Evolutionary conservation across 495 filamentous ascomycete species (phyloP).

Genomic region (Penicillium egyptiacum): DNA sequence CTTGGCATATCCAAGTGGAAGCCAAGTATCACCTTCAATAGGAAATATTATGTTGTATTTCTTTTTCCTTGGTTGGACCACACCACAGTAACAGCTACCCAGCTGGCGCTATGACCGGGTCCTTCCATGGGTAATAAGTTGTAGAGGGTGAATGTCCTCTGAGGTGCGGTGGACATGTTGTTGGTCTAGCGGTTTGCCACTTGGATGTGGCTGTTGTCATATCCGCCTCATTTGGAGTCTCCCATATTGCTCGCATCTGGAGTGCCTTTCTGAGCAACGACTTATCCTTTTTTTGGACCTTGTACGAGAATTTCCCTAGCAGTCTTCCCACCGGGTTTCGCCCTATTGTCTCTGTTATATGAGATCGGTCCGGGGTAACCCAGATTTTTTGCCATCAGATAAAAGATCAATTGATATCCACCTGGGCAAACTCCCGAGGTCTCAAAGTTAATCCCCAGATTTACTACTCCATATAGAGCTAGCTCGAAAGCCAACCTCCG

Average conservation of each 20-base stretch:
- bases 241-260: background rate
- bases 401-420: background rate
- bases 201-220: background rate
- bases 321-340: background rate
- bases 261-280: background rate
- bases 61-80: background rate
- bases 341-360: background rate
- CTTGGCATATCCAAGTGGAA: constrained; percentile 10
- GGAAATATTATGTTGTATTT: background rate
- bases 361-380: background rate
- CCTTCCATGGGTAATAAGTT: background rate
- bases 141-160: background rate
- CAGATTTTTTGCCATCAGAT: background rate
- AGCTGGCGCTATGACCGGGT: background rate
- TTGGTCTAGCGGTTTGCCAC: background rate
- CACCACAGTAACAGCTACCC: background rate
- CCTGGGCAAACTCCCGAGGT: constrained; percentile 1
- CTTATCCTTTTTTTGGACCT: background rate
- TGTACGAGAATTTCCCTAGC: background rate
- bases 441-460: constrained; percentile 5
- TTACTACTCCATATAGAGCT: constrained; percentile 4
- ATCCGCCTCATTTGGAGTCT: background rate
- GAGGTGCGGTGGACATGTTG: background rate
- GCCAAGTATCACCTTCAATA: background rate
- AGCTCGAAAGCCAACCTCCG: constrained; percentile 5